A percentile compares a stretch with the other conserved stretches of the same genome.
These are phyloP conservation scores for Xylariaceae sp. DNA, from an alignment of 2,329 filamentous ascomycete genomes.

Conservation along the genomic window DNA sequence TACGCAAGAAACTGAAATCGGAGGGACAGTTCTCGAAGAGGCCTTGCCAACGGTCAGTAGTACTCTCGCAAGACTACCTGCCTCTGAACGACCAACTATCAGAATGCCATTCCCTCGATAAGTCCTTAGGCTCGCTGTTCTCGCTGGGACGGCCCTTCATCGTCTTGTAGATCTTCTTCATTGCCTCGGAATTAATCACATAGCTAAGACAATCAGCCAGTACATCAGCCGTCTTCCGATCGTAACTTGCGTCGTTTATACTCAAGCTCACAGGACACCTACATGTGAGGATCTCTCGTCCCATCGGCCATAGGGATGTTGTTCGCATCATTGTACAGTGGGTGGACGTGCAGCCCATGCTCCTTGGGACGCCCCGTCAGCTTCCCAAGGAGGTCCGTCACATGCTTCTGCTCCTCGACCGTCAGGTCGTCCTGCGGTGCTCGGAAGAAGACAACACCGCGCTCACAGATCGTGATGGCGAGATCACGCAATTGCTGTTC, in stretches of 20 bases:
- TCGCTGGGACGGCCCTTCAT: constrained; percentile 26
- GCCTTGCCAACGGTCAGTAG: constrained; percentile 8
- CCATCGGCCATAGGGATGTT: constrained; percentile 33
- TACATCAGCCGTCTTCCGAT: background rate
- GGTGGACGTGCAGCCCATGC: constrained; percentile 29
- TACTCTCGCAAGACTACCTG: background rate
- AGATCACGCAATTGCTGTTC: constrained; percentile 29
- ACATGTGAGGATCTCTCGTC: constrained; percentile 33
- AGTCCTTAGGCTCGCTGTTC: constrained; percentile 25
- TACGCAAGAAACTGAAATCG: constrained; percentile 28
- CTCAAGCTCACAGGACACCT: constrained; percentile 8
- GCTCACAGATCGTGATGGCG: constrained; percentile 31
- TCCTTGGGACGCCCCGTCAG: constrained; percentile 27
- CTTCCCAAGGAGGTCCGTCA: constrained; percentile 28
- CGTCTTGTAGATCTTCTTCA: constrained; percentile 32
- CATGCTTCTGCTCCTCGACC: constrained; percentile 28
- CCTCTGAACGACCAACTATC: constrained; percentile 22
- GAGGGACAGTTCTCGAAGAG: constrained; percentile 28
- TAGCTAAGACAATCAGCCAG: constrained; percentile 21
- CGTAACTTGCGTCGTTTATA: background rate
- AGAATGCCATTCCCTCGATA: constrained; percentile 31
- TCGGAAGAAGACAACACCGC: constrained; percentile 29
- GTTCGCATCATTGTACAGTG: constrained; percentile 31
- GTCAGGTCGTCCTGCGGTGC: constrained; percentile 27
- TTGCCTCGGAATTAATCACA: constrained; percentile 31